Evolutionary conservation across 257 asterid species (phyloP), one percentile per base, ranked within the genome.

Genomic region (Mitragyna speciosa): DNA sequence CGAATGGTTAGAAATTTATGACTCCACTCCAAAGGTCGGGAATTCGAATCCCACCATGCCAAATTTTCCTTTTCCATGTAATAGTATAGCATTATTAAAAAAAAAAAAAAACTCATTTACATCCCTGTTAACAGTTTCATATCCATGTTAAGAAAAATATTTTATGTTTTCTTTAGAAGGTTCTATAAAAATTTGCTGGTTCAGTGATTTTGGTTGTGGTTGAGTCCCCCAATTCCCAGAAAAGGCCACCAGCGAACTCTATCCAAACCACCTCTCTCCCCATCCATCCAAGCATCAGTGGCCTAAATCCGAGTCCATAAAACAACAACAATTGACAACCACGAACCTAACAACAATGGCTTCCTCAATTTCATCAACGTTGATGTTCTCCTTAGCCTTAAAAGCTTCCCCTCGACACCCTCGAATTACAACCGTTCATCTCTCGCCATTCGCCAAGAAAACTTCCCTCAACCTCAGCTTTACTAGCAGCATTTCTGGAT

Each of bases 391-490:
- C 80, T 33, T 79, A 75, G 76, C 66, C 70, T 28, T 82, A 70
- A 61, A 70, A 36, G 22, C 43, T 22, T 52, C 82, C 58, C 73
- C 84, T 59, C 89, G 87, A 30, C 87, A 15, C 79, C 47, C 36
- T 26, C 80, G 81, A 15, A 65, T 76, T 52, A 79, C 82, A 54
- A 63, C 82, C 5, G 72, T 86, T 79, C 85, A 86, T 47, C 81
- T 85, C 65, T 70, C 89, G 0, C 89, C 88, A 41, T 85, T 88
- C 75, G 48, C 84, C 87, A 82, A 65, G 74, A 89, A 84, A 77
- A 78, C 85, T 61, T 76, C 86, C 26, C 80, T 85, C 77, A 87
- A 84, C 58, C 87, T 94, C 81, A 86, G 87, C 77, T 94, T 93
- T 14, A 87, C 93, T 48, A 81, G 75, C 80, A 80, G 89, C 49